Conservation (phyloP, 164 flowering plant species). For the Umbilicus rupestris region DNA sequence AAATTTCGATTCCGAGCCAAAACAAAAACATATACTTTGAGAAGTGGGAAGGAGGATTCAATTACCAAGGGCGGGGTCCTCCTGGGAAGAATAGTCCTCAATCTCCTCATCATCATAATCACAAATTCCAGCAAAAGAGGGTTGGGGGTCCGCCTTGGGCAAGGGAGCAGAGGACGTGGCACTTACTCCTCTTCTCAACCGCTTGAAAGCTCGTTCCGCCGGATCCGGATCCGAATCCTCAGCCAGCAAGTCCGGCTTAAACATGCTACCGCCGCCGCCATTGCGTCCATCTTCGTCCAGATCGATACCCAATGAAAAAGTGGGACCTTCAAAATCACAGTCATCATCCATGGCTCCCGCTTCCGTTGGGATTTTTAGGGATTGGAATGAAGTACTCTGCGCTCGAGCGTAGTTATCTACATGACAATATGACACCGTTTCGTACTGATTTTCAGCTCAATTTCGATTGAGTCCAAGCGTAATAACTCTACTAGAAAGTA, state of each 20-base stretch:
- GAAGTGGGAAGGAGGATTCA: too few relatives aligned
- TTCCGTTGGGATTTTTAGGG: too few relatives aligned
- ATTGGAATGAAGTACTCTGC: too few relatives aligned
- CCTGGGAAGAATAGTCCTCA: slow-evolving; percentile 67
- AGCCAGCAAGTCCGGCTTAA: slow-evolving; percentile 13
- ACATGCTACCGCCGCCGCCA: too few relatives aligned
- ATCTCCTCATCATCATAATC: slow-evolving; percentile 58
- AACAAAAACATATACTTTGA: too few relatives aligned
- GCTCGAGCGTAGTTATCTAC: too few relatives aligned
- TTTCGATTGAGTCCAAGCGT: too few relatives aligned
- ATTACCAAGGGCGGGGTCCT: slow-evolving; percentile 7
- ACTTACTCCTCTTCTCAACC: slow-evolving; percentile 29
- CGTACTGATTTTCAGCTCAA: too few relatives aligned
- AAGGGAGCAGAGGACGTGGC: neutral
- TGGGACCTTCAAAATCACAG: slow-evolving; percentile 47
- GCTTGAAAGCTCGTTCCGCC: slow-evolving; percentile 18
- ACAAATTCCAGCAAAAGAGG: slow-evolving; percentile 1
- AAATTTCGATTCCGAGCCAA: too few relatives aligned
- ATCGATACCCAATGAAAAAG: slow-evolving; percentile 82
- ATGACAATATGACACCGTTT: too few relatives aligned
- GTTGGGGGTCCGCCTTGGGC: slow-evolving; percentile 2
- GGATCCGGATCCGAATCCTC: slow-evolving; percentile 32
- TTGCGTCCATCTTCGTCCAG: slow-evolving; percentile 37
- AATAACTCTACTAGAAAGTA: too few relatives aligned
- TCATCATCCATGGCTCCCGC: too few relatives aligned